Evolutionary conservation across 805 yeast species (phyloP).

Genomic region (Monosporozyma servazzii): DNA sequence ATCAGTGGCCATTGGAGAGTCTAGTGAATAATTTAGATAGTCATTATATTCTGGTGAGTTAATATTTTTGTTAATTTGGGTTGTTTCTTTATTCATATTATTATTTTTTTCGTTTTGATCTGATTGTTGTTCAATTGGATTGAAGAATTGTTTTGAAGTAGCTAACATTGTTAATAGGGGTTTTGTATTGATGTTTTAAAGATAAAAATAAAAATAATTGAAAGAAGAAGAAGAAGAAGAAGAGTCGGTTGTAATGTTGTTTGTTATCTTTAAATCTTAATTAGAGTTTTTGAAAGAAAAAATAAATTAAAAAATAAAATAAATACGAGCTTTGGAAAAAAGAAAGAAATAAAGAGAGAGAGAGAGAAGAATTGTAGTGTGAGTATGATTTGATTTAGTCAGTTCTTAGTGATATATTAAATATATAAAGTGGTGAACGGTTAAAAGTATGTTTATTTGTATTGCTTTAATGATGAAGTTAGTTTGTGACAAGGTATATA

Average conservation of each 20-base stretch:
- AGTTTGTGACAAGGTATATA: no score
- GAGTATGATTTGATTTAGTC: no score
- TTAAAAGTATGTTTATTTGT: no score
- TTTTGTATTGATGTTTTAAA: not conserved
- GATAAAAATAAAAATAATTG: not conserved
- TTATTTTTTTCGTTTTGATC: not conserved
- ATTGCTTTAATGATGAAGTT: no score
- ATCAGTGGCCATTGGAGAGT: constrained; percentile 3
- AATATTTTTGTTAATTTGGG: not conserved
- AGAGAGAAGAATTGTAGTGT: no score
- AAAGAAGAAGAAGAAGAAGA: not conserved
- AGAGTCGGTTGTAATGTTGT: not conserved
- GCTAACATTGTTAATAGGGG: constrained; percentile 1
- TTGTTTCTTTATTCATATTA: not conserved
- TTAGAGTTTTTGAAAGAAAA: no score
- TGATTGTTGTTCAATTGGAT: not conserved
- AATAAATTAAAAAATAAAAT: no score
- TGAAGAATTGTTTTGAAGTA: not conserved
- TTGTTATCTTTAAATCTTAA: no score
- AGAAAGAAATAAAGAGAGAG: no score
- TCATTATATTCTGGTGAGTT: constrained; percentile 2
- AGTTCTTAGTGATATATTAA: no score
- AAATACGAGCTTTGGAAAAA: no score
- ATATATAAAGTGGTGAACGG: no score
- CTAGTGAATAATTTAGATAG: constrained; percentile 3